These are phyloP conservation scores for Nannizziopsis arthrosporioides DNA, from an alignment of 2,329 filamentous ascomycete genomes.

Conservation along the genomic window DNA sequence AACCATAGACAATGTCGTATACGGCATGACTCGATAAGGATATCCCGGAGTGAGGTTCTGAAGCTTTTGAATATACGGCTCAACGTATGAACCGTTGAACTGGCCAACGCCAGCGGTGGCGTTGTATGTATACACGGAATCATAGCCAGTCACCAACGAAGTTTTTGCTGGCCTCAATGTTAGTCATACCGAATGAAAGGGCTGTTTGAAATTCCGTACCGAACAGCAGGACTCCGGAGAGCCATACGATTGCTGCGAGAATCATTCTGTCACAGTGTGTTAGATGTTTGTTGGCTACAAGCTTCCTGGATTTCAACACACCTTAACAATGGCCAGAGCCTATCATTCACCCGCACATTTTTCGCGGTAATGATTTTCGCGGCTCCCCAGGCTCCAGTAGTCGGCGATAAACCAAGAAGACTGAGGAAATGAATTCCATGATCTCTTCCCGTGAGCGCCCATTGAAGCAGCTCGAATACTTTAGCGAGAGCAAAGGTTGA, in stretches of 20 bases:
- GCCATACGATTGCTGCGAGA: not conserved
- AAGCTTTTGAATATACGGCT: constrained; percentile 2
- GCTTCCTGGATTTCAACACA: not conserved
- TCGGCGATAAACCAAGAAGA: constrained; percentile 1
- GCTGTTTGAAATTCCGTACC: not conserved
- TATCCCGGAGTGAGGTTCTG: constrained; percentile 1
- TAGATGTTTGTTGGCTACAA: not conserved
- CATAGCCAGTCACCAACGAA: not conserved
- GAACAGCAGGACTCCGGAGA: constrained; percentile 2
- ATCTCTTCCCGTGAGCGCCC: not conserved
- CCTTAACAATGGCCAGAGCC: constrained; percentile 1
- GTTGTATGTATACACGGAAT: constrained; percentile 1
- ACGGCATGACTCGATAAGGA: constrained; percentile 3
- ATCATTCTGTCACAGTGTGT: not conserved
- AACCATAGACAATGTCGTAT: not conserved
- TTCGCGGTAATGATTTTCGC: not conserved
- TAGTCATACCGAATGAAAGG: not conserved
- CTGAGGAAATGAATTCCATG: not conserved
- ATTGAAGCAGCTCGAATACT: not conserved
- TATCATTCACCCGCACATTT: not conserved
- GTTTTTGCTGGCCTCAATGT: not conserved
- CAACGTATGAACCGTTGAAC: constrained; percentile 4
- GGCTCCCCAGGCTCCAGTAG: not conserved
- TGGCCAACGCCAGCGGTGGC: constrained; percentile 1
- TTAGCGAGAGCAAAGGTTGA: not conserved